phyloP scores from a whole-genome alignment of 2,329 filamentous ascomycete species.

The Blastomyces gilchristii region DNA sequence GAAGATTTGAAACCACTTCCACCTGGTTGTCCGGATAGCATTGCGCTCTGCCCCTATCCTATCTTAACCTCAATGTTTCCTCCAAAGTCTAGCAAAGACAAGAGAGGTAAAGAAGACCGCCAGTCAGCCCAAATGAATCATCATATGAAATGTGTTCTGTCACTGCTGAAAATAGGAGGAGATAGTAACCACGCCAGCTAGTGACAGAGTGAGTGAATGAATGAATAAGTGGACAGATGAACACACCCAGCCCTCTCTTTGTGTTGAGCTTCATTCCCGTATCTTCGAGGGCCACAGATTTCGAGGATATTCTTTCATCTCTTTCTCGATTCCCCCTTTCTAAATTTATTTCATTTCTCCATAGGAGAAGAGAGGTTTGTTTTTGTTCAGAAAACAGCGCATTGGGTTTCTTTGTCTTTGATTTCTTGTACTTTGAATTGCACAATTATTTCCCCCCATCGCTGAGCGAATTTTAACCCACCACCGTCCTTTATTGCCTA shows the following conservation, averaged over 20 bases:
- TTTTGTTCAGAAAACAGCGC: background rate
- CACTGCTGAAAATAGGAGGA: background rate
- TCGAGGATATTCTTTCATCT: background rate
- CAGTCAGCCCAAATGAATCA: background rate
- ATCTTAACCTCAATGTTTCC: background rate
- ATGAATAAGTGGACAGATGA: background rate
- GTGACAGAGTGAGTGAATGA: background rate
- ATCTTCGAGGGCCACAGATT: background rate
- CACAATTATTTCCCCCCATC: background rate
- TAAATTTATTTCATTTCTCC: background rate
- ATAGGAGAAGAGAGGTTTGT: background rate
- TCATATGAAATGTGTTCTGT: background rate
- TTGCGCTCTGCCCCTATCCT: background rate
- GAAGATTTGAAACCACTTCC: background rate
- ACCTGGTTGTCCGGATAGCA: background rate
- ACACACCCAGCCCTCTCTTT: background rate
- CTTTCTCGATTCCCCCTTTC: background rate
- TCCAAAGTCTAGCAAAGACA: background rate
- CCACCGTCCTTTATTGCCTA: background rate
- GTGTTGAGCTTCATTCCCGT: background rate
- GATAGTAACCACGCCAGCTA: background rate
- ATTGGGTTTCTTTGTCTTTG: background rate
- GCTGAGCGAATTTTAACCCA: background rate
- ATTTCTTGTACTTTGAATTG: background rate
- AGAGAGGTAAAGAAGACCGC: background rate